Conservation (phyloP, 306 rosid species). For the Lathyrus sativus region DNA sequence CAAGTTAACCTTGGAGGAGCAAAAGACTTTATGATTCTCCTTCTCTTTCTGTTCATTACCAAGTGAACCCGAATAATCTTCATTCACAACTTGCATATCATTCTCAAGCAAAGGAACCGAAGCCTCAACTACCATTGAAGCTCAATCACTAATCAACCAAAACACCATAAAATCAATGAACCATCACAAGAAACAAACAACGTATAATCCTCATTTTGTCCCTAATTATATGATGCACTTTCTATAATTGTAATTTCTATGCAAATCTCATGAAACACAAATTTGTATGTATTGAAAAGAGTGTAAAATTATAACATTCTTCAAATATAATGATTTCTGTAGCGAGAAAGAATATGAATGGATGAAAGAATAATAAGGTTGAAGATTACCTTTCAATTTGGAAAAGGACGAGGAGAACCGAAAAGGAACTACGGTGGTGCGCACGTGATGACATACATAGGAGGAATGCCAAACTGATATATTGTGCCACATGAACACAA, state of each 20-base stretch:
- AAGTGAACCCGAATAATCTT: slow-evolving; percentile 27
- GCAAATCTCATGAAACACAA: too few species aligned
- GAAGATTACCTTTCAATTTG: not conserved
- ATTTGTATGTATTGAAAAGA: not conserved
- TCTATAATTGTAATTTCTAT: too few species aligned
- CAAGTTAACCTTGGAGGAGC: slow-evolving; percentile 23
- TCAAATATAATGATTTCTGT: not conserved
- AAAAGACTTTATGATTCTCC: slow-evolving; percentile 28
- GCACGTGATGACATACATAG: slow-evolving; percentile 22
- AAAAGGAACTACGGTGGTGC: slow-evolving; percentile 1
- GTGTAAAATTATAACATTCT: not conserved
- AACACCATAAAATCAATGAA: slow-evolving; percentile 28
- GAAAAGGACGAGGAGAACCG: slow-evolving; percentile 29
- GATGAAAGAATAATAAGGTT: not conserved
- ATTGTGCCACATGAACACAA: not conserved
- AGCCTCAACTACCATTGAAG: slow-evolving; percentile 47
- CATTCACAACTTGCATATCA: slow-evolving; percentile 10
- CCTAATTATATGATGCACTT: too few species aligned
- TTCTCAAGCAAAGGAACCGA: slow-evolving; percentile 46
- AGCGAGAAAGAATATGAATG: not conserved
- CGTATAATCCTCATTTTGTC: not conserved
- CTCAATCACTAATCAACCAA: not conserved
- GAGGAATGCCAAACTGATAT: not conserved
- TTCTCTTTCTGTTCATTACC: slow-evolving; percentile 40
- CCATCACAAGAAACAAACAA: slow-evolving; percentile 15